phyloP scores from a whole-genome alignment of 257 asterid species.

The Lithospermum erythrorhizon region DNA sequence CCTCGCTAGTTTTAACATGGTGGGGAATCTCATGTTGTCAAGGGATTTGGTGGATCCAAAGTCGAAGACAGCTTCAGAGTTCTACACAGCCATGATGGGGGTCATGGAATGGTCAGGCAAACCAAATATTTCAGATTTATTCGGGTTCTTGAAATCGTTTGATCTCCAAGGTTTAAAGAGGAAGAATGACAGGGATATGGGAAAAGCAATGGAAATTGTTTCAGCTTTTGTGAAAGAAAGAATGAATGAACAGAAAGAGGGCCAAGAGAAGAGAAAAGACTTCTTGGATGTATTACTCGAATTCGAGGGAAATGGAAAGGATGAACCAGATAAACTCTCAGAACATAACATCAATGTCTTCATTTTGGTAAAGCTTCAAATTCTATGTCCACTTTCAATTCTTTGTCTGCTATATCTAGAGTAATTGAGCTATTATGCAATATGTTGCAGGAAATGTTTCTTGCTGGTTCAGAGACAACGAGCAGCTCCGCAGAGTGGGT shows the following conservation, averaged over 20 bases:
- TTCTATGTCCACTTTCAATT: background rate
- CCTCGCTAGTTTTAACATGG: slow-evolving; percentile 28
- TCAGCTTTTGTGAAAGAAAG: slow-evolving; percentile 18
- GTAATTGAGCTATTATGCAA: background rate
- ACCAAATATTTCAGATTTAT: slow-evolving; percentile 27
- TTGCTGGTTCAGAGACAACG: slow-evolving; percentile 64
- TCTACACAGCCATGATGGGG: slow-evolving; percentile 24
- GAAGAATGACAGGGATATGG: slow-evolving; percentile 9
- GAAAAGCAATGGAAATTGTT: slow-evolving; percentile 17
- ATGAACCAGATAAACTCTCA: slow-evolving; percentile 31
- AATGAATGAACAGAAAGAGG: slow-evolving; percentile 1
- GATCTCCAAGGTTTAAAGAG: slow-evolving; percentile 21
- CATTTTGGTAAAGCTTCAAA: slow-evolving; percentile 27
- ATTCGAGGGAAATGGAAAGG: slow-evolving; percentile 24
- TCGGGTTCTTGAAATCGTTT: slow-evolving; percentile 19
- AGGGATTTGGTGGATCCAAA: slow-evolving; percentile 20
- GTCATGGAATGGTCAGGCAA: slow-evolving; percentile 20
- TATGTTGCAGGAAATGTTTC: slow-evolving; percentile 41
- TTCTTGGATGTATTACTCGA: slow-evolving; percentile 48
- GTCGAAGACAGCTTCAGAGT: slow-evolving; percentile 19
- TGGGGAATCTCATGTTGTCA: slow-evolving; percentile 26
- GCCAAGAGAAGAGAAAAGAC: slow-evolving; percentile 15
- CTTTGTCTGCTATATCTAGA: background rate
- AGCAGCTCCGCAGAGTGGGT: slow-evolving; percentile 57
- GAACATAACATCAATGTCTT: slow-evolving; percentile 33